Percentiles rank a stretch among this genome's conserved stretches.
These are phyloP conservation scores for Cryptococcus sp. DNA, from an alignment of 1,284 basidiomycete species.

Conservation along the genomic window DNA sequence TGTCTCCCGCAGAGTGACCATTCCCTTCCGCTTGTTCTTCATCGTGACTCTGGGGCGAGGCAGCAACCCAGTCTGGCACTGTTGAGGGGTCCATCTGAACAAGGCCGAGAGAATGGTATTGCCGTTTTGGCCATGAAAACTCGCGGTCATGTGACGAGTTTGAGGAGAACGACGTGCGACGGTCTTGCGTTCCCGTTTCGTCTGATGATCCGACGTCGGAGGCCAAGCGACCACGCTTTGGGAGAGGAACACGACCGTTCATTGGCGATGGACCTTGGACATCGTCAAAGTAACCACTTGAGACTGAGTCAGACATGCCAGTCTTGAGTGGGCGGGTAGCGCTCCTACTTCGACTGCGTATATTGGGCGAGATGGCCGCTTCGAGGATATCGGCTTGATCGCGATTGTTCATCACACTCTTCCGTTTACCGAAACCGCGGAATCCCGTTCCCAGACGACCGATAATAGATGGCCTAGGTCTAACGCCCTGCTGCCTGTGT, in stretches of 20 bases:
- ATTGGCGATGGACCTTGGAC: constrained; percentile 11
- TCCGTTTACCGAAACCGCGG: constrained; percentile 15
- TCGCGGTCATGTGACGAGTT: constrained; percentile 39
- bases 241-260: constrained; percentile 7
- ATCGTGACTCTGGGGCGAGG: constrained; percentile 7
- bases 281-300: constrained; percentile 17
- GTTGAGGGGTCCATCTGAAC: constrained; percentile 38
- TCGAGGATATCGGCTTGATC: constrained; percentile 49
- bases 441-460: constrained; percentile 16
- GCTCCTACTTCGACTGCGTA: constrained; percentile 19
- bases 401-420: constrained; percentile 15
- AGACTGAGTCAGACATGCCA: constrained; percentile 17
- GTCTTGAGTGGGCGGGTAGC: constrained; percentile 1
- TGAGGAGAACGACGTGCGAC: constrained; percentile 46
- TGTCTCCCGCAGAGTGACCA: neutral
- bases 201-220: constrained; percentile 36
- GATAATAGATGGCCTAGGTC: constrained; percentile 16
- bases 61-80: constrained; percentile 35
- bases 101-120: constrained; percentile 29
- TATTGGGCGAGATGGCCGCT: constrained; percentile 34
- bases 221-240: constrained; percentile 18
- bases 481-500: constrained; percentile 8
- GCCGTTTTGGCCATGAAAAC: constrained; percentile 19
- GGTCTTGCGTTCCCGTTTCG: constrained; percentile 26
- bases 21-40: constrained; percentile 14